Base-by-base conservation (phyloP, 495 filamentous ascomycete genomes). In the Geopyxis carbonaria region DNA sequence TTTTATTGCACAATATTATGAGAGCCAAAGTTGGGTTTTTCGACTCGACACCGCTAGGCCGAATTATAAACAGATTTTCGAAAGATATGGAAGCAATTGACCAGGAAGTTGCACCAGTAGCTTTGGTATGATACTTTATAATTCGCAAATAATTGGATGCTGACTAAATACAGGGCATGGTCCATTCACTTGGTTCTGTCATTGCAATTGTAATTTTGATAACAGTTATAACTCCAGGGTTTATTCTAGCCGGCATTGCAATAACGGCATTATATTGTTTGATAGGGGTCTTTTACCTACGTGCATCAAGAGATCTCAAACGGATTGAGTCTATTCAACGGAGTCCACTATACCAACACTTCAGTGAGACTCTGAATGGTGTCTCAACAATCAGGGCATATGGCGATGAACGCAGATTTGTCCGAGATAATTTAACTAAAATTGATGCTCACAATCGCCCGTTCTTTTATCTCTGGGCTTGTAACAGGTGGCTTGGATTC, bases 311-410 rank as follows among this genome's bases (percentile, higher is more conserved):
- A 39, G 87, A 94, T 56, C 69, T 99, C 33, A 99, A 99, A 63
- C 70, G 91, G 22, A 59, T 99, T 13, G 91, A 99, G 59, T 94
- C 91, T 14, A 76, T 94, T 7, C 82, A 94, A 53, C 66, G 87
- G 38, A 93, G 85, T 58, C 91, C 91, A 2, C 66, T 99, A 20
- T 99, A 93, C 59, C 91, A 99, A 59, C 89, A 94, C 50, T 95
- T 99, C 49, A 87, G 91, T 38, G 91, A 99, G 63, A 95, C 91
- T 0, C 65, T 99, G 13, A 84, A 75, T 35, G 91, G 91, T 30
- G 82, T 95, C 42, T 83, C 86, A n/a, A 99, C 91, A 1, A 99
- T 99, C 47, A 76, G 91, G 51, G 91, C 91, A 13, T 99, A 95
- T 58, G 82, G 85, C 23, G 89, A 94, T 55, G 84, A 93, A 50